Percentiles rank a stretch among this genome's conserved stretches.
These are phyloP conservation scores for Biancaea sappan DNA, from an alignment of 306 rosid species.

Conservation along the genomic window DNA sequence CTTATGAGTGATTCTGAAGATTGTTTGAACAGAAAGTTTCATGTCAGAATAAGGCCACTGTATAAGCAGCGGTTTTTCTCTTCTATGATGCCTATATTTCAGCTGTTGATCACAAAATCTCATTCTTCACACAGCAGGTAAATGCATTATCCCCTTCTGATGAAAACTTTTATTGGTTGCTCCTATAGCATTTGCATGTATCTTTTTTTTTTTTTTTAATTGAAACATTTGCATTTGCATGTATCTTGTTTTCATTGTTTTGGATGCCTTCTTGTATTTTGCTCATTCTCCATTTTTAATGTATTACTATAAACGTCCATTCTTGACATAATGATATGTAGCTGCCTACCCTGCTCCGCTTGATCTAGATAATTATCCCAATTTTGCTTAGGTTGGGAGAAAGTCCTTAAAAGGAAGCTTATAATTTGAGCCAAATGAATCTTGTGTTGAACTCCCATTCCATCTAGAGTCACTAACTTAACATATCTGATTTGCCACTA, in stretches of 20 bases:
- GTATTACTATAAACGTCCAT: neutral
- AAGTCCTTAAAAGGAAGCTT: neutral
- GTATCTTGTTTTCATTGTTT: neutral
- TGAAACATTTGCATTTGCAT: slow-evolving; percentile 13
- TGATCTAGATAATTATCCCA: neutral
- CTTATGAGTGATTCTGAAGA: slow-evolving; percentile 89
- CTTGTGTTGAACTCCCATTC: neutral
- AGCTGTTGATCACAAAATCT: slow-evolving; percentile 58
- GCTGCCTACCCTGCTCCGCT: neutral
- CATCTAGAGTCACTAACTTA: neutral
- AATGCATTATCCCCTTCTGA: slow-evolving; percentile 1
- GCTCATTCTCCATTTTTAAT: neutral
- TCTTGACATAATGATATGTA: neutral
- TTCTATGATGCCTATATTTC: slow-evolving; percentile 75
- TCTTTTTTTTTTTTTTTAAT: no score
- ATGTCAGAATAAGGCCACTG: slow-evolving; percentile 80
- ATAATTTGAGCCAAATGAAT: neutral
- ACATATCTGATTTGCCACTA: neutral
- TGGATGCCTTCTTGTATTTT: neutral
- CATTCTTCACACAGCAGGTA: slow-evolving; percentile 73
- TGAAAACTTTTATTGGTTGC: neutral
- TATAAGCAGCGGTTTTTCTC: slow-evolving; percentile 95
- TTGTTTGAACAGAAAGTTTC: slow-evolving; percentile 73
- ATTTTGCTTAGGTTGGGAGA: neutral
- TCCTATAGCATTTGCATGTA: slow-evolving; percentile 24